A percentile compares a stretch with the other conserved stretches of the same genome.
These are phyloP conservation scores for Claviceps sorghi DNA, from an alignment of 2,329 filamentous ascomycete species.

Conservation along the genomic window DNA sequence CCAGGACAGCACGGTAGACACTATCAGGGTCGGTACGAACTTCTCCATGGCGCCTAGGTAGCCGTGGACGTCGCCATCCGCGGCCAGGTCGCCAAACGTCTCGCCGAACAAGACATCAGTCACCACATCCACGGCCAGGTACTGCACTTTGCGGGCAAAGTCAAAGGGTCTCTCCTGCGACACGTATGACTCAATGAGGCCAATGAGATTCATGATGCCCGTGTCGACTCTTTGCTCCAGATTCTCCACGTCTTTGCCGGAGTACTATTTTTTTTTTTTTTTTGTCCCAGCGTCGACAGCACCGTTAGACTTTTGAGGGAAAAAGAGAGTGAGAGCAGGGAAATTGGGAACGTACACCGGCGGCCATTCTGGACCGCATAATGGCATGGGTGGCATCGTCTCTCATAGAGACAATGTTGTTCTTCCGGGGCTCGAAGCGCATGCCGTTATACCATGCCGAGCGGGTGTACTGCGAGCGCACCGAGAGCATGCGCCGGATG, in stretches of 20 bases:
- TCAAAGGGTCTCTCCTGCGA: conserved; percentile 6
- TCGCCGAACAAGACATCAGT: conserved; percentile 36
- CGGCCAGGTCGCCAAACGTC: conserved; percentile 33
- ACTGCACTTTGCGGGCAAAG: conserved; percentile 31
- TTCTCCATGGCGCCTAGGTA: conserved; percentile 29
- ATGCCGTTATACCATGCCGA: conserved; percentile 32
- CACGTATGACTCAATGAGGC: conserved; percentile 8
- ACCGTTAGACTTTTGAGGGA: neutral
- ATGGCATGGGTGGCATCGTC: conserved; percentile 28
- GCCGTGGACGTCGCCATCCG: conserved; percentile 31
- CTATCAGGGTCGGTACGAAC: conserved; percentile 10
- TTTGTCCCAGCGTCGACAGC: conserved; percentile 9
- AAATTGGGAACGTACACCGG: conserved; percentile 28
- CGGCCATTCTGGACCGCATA: conserved; percentile 33
- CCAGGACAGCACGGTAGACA: conserved; percentile 9
- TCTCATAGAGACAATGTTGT: conserved; percentile 35
- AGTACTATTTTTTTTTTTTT: conserved; percentile 23
- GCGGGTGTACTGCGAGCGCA: conserved; percentile 21
- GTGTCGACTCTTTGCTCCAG: conserved; percentile 25
- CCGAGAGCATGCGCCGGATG: conserved; percentile 25
- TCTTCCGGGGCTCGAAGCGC: conserved; percentile 32
- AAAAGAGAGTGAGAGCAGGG: neutral
- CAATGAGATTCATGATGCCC: conserved; percentile 6
- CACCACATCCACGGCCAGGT: conserved; percentile 42
- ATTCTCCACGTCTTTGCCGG: conserved; percentile 33